phyloP scores from a whole-genome alignment of 2,329 filamentous ascomycete species.

The Cercospora sp. region DNA sequence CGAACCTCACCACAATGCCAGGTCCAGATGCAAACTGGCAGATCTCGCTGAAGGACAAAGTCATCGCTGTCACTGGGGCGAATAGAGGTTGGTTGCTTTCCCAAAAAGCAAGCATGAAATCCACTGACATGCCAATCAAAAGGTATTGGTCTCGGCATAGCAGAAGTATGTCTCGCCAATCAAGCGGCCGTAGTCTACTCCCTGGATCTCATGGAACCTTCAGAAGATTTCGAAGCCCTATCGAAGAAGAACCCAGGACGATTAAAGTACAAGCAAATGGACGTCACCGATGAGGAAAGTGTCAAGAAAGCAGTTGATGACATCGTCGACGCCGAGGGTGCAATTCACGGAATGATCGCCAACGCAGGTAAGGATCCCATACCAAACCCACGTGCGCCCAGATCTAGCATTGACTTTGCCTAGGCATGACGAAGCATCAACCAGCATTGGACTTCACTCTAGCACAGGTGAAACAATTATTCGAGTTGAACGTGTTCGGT shows the following conservation, averaged over 20 bases:
- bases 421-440: conserved; percentile 37
- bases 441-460: conserved; percentile 36
- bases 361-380: conserved; percentile 25
- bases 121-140: background rate
- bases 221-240: conserved; percentile 33
- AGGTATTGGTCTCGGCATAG: conserved; percentile 36
- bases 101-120: background rate
- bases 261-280: conserved; percentile 36
- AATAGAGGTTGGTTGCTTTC: conserved; percentile 22
- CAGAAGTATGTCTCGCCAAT: conserved; percentile 38
- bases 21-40: conserved; percentile 49
- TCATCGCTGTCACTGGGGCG: conserved; percentile 43
- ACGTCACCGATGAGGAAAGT: conserved; percentile 33
- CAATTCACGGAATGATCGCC: conserved; percentile 34
- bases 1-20: conserved; percentile 45
- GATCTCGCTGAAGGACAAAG: conserved; percentile 47
- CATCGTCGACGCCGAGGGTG: conserved; percentile 32
- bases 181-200: conserved; percentile 34
- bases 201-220: conserved; percentile 35
- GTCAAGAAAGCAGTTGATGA: conserved; percentile 33
- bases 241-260: conserved; percentile 31
- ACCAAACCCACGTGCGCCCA: background rate
- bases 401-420: background rate
- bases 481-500: conserved; percentile 46
- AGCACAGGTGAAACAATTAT: conserved; percentile 35